phyloP scores from a whole-genome alignment of 495 filamentous ascomycete genomes.

The Tuber indicum region DNA sequence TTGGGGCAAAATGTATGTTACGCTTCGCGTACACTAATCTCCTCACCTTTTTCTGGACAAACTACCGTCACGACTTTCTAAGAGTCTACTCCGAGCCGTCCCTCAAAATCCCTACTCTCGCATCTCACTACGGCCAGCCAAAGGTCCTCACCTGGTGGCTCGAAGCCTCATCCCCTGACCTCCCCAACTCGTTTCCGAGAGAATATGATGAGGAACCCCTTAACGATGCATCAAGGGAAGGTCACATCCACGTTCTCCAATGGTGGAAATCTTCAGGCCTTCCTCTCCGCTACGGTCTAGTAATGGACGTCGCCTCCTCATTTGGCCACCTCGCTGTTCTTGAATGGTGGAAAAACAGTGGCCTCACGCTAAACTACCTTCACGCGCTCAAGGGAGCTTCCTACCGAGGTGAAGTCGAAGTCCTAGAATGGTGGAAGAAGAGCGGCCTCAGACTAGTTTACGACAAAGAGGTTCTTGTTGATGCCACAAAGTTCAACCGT shows the following conservation, averaged over 20 bases:
- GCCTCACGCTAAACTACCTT: slow-evolving; percentile 31
- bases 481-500: slow-evolving; percentile 79
- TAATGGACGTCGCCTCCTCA: slow-evolving; percentile 75
- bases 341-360: slow-evolving; percentile 80
- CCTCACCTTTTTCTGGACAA: slow-evolving; percentile 70
- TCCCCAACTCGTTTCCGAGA: slow-evolving; percentile 49
- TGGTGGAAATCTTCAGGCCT: slow-evolving; percentile 86
- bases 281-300: slow-evolving; percentile 71
- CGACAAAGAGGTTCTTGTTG: slow-evolving; percentile 81
- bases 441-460: slow-evolving; percentile 77
- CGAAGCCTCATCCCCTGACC: slow-evolving; percentile 15
- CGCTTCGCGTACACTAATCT: slow-evolving; percentile 77
- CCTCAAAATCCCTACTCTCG: slow-evolving; percentile 39
- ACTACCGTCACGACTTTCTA: slow-evolving; percentile 71
- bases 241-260: slow-evolving; percentile 74
- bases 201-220: slow-evolving; percentile 66
- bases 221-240: slow-evolving; percentile 75
- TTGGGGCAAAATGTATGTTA: slow-evolving; percentile 81
- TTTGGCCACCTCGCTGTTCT: slow-evolving; percentile 77
- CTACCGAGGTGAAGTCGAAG: slow-evolving; percentile 75
- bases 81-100: slow-evolving; percentile 58
- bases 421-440: slow-evolving; percentile 76
- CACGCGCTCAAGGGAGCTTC: slow-evolving; percentile 65
- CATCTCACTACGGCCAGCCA: slow-evolving; percentile 71
- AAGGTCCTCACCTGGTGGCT: slow-evolving; percentile 85